Evolutionary conservation across 345 rosid species (phyloP).

Genomic region (Streptanthus diversifolius): DNA sequence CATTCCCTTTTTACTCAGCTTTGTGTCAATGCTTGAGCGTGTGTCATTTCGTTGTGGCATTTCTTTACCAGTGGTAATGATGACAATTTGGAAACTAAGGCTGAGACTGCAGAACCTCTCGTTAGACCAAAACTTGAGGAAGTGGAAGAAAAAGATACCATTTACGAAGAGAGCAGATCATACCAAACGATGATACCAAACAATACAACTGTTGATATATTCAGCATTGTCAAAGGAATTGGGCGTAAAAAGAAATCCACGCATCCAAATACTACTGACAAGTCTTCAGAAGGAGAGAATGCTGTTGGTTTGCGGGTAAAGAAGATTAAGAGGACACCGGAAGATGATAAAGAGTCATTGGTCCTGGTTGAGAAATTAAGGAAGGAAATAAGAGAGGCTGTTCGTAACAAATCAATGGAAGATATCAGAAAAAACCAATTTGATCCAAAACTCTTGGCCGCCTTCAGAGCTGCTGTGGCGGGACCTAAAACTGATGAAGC

Average conservation of each 20-base stretch:
- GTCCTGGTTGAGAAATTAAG: slow-evolving; percentile 70
- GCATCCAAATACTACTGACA: slow-evolving; percentile 35
- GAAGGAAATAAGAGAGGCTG: slow-evolving; percentile 88
- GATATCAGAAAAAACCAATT: slow-evolving; percentile 63
- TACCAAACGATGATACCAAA: no score
- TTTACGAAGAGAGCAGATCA: slow-evolving; percentile 35
- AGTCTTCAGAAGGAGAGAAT: slow-evolving; percentile 52
- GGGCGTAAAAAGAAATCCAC: slow-evolving; percentile 34
- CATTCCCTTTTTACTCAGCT: slow-evolving; percentile 1
- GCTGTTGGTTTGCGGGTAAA: slow-evolving; percentile 77
- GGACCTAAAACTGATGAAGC: slow-evolving; percentile 66
- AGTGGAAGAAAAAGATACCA: slow-evolving; percentile 37
- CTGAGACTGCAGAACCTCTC: slow-evolving; percentile 32
- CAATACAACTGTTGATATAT: slow-evolving; percentile 50
- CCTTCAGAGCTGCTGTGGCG: slow-evolving; percentile 81
- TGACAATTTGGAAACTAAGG: slow-evolving; percentile 37
- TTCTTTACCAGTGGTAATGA: slow-evolving; percentile 35
- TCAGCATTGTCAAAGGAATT: slow-evolving; percentile 67
- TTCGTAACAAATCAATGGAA: slow-evolving; percentile 57
- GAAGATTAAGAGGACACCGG: slow-evolving; percentile 72
- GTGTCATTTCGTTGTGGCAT: slow-evolving; percentile 11
- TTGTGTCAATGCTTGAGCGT: slow-evolving; percentile 8
- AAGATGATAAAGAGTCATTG: slow-evolving; percentile 69
- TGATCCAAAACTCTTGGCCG: slow-evolving; percentile 89
- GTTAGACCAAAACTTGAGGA: slow-evolving; percentile 48